Conservation (phyloP, 2,329 filamentous ascomycete genomes). For the Ophiosphaerella narmari region DNA sequence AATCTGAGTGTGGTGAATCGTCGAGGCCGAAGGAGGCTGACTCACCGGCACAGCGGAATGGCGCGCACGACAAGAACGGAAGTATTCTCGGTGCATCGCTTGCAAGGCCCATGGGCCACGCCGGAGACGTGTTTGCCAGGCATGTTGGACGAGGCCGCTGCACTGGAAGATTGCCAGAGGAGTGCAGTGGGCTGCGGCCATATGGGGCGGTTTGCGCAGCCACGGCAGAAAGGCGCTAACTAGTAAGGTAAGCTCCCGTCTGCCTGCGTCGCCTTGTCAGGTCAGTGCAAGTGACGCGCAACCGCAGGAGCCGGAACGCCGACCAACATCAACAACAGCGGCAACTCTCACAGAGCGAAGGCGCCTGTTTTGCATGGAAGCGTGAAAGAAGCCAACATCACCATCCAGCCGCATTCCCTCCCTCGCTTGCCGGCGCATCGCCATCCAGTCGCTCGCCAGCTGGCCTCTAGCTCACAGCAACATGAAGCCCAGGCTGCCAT, state of each 20-base stretch:
- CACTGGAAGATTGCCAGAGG: background rate
- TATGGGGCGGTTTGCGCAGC: constrained; percentile 13
- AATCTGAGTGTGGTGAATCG: constrained; percentile 11
- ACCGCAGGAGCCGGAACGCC: constrained; percentile 4
- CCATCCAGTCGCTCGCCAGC: constrained; percentile 23
- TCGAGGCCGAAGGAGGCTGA: background rate
- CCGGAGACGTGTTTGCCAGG: constrained; percentile 34
- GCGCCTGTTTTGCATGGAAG: background rate
- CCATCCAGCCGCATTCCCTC: background rate
- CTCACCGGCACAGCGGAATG: constrained; percentile 65
- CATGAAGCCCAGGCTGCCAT: constrained; percentile 43
- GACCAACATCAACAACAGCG: background rate
- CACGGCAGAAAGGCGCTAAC: constrained; percentile 19
- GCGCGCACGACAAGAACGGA: constrained; percentile 60
- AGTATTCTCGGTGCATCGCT: constrained; percentile 59
- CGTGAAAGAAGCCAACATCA: background rate
- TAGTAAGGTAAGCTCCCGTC: constrained; percentile 8
- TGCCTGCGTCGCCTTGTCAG: background rate
- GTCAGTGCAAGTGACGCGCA: constrained; percentile 25
- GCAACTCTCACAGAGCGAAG: background rate
- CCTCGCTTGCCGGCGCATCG: constrained; percentile 1
- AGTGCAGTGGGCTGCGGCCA: background rate
- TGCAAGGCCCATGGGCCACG: constrained; percentile 50
- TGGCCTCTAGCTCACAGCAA: constrained; percentile 35
- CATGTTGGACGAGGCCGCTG: constrained; percentile 23